phyloP scores from a whole-genome alignment of 768 basidiomycete species.

The Calocybe gangraenosa region DNA sequence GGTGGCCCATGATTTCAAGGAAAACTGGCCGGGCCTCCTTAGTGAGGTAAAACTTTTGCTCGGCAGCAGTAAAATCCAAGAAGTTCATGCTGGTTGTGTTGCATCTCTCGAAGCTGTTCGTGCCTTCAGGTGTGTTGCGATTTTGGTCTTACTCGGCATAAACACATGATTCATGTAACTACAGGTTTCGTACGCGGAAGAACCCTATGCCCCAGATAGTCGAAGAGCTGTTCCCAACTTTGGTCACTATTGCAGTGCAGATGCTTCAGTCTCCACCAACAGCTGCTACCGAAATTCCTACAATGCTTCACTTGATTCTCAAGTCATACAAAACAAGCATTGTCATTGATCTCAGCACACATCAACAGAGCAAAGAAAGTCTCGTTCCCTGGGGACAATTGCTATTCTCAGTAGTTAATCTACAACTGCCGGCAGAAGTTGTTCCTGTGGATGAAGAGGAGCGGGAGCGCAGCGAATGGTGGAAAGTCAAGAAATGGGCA shows the following conservation, averaged over 20 bases:
- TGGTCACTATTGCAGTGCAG: slow-evolving; percentile 69
- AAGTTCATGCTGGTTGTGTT: slow-evolving; percentile 80
- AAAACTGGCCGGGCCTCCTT: slow-evolving; percentile 68
- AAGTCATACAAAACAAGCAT: slow-evolving; percentile 86
- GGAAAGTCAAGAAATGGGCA: slow-evolving; percentile 93
- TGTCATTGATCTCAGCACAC: slow-evolving; percentile 62
- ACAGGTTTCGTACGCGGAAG: slow-evolving; percentile 67
- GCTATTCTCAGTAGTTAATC: slow-evolving; percentile 74
- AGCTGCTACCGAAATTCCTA: slow-evolving; percentile 69
- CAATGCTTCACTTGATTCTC: slow-evolving; percentile 81
- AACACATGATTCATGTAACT: neutral
- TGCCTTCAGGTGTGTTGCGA: slow-evolving; percentile 58
- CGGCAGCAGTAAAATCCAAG: slow-evolving; percentile 55
- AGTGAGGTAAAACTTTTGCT: slow-evolving; percentile 64
- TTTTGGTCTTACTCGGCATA: neutral
- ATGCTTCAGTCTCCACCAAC: slow-evolving; percentile 63
- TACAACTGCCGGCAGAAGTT: slow-evolving; percentile 59
- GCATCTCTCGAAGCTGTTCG: slow-evolving; percentile 74
- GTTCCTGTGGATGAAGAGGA: slow-evolving; percentile 74
- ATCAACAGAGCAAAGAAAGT: slow-evolving; percentile 72
- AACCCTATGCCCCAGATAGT: slow-evolving; percentile 59
- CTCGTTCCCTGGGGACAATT: slow-evolving; percentile 87
- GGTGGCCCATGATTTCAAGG: slow-evolving; percentile 74
- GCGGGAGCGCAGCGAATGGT: slow-evolving; percentile 79
- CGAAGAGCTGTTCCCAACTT: slow-evolving; percentile 63